Conservation (phyloP, 2,329 filamentous ascomycete species). For the Fusarium sulawesiense region DNA sequence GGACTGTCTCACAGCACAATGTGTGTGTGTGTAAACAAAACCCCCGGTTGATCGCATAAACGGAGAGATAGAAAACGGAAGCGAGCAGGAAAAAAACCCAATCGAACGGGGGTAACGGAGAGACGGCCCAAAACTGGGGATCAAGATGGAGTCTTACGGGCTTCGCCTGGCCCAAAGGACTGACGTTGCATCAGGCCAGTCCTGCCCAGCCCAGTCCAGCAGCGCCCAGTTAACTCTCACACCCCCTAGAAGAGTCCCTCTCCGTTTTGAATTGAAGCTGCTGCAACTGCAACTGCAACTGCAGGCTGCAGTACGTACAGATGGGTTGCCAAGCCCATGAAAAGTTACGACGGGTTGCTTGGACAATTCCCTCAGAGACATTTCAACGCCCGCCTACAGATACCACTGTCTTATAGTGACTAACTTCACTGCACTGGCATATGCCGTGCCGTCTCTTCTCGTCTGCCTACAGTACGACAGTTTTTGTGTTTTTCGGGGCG, state of each 20-base stretch:
- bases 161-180: slow-evolving; percentile 36
- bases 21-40: neutral
- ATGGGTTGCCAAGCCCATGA: slow-evolving; percentile 6
- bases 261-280: slow-evolving; percentile 12
- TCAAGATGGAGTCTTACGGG: slow-evolving; percentile 27
- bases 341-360: slow-evolving; percentile 13
- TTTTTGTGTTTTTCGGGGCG: neutral
- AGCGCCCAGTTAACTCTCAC: neutral
- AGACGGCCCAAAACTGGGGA: slow-evolving; percentile 21
- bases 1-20: neutral
- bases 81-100: neutral
- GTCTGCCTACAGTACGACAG: neutral
- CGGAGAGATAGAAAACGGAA: slow-evolving; percentile 33
- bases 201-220: neutral
- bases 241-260: neutral
- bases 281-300: neutral
- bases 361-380: slow-evolving; percentile 4
- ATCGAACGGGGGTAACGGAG: slow-evolving; percentile 34
- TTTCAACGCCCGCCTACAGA: neutral
- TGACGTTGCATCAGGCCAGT: slow-evolving; percentile 39
- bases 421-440: neutral
- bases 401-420: neutral
- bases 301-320: neutral
- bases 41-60: slow-evolving; percentile 38
- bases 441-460: neutral